Conservation (phyloP, 1,284 basidiomycete genomes). For the Wolfiporia cocos region DNA sequence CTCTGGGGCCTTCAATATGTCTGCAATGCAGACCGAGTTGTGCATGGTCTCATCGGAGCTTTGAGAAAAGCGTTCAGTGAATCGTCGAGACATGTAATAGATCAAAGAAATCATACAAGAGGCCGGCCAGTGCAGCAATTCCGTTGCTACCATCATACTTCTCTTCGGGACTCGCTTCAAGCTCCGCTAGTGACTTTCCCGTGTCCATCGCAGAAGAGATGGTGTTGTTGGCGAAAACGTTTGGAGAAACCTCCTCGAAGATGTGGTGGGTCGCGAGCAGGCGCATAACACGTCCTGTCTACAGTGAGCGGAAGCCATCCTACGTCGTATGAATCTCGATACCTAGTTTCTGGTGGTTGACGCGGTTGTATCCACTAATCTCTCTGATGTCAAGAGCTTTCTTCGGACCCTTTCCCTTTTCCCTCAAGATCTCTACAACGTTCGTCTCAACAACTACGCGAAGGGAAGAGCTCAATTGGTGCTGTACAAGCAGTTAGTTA, state of each 20-base stretch:
- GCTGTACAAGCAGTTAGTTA: no score
- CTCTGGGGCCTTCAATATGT: slow-evolving; percentile 19
- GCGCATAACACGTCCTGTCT: slow-evolving; percentile 22
- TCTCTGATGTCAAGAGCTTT: slow-evolving; percentile 23
- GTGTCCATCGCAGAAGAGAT: slow-evolving; percentile 23
- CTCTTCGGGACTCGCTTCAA: slow-evolving; percentile 12
- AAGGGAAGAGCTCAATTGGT: slow-evolving; percentile 17
- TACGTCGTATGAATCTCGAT: no score
- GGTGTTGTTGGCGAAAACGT: slow-evolving; percentile 28
- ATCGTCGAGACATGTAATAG: background rate
- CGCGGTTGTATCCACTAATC: slow-evolving; percentile 13
- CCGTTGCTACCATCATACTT: slow-evolving; percentile 24
- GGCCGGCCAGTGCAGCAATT: slow-evolving; percentile 15
- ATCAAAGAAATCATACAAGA: slow-evolving; percentile 15
- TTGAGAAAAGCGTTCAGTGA: background rate
- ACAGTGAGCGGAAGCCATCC: no score
- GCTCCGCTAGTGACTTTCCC: slow-evolving; percentile 16
- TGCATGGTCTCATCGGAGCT: slow-evolving; percentile 23
- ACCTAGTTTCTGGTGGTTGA: slow-evolving; percentile 13
- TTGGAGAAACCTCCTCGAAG: slow-evolving; percentile 22
- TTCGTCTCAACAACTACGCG: slow-evolving; percentile 25
- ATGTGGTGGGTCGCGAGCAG: slow-evolving; percentile 24
- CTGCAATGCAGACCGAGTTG: slow-evolving; percentile 19
- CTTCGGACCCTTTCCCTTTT: slow-evolving; percentile 21
- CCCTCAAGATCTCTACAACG: slow-evolving; percentile 30